Base-by-base conservation (phyloP, 2,329 filamentous ascomycete genomes). In the Hortaea werneckii region DNA sequence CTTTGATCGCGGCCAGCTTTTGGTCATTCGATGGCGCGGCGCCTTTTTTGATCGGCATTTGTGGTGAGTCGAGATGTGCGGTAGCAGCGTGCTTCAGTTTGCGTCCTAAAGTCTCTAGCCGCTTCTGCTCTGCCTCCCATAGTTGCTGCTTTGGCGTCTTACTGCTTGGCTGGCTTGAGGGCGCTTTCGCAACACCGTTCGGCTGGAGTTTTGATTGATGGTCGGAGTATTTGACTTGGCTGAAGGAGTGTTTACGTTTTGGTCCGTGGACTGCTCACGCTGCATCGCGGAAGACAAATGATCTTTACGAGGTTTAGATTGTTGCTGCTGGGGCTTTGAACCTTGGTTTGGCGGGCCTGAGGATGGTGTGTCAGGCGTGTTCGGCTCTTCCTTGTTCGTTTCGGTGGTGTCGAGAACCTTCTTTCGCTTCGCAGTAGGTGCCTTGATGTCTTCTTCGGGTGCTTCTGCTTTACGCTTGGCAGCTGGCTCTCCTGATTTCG, bases 51-150 rank as follows among this genome's bases (percentile, higher is more conserved):
- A 43, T 7, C 5, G 37, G 20, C n/a, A 39, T 39, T 6, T 55
- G 30, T 11, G 35, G 42, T 26, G 48, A 55, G 6, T 58, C 55
- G 37, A 62, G 55, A 43, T 68, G 60, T 43, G 64, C 65, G 37
- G 65, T 60, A 2, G 65, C 63, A 41, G 68, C 64, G 44, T 72
- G 69, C 56, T 74, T 74, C n/a, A 73, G 57, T 1, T 66, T 61
- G 6, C 67, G 65, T 7, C 70, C 70, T 44, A 69, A 60, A 3
- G 55, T 58, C 34, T 69, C 67, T 38, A 69, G 54, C 29, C 66
- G 67, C 42, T 59, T 60, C 10, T 67, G 68, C 13, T 65, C 61
- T 1, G 62, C 56, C 6, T 63, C 62, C 50, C 69, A 65, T 1
- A 64, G 52, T 10, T 63, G 54, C 4, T 65, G 62, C 7, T 64